Evolutionary conservation across 106 monocot species (phyloP).

Genomic region (Allium fistulosum): DNA sequence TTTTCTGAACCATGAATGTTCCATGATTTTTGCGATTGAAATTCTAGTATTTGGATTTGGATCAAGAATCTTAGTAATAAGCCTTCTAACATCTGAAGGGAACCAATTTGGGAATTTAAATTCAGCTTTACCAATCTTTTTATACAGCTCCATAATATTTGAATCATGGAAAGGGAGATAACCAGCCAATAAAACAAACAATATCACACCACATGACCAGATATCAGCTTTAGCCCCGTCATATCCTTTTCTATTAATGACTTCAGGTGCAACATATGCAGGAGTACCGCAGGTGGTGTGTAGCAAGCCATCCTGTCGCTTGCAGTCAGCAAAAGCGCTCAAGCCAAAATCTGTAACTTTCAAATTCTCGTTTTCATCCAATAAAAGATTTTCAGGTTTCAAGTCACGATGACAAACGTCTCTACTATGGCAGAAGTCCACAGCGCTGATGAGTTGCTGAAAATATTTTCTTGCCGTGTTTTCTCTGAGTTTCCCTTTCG

Average conservation of each 20-base stretch:
- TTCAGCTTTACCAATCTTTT: constrained; percentile 32
- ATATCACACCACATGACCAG: constrained; percentile 33
- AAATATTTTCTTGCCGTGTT: constrained; percentile 10
- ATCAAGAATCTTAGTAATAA: constrained; percentile 27
- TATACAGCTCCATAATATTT: constrained; percentile 39
- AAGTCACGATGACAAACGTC: constrained; percentile 12
- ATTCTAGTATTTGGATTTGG: constrained; percentile 36
- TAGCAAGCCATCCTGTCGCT: constrained; percentile 14
- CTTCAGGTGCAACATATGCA: constrained; percentile 18
- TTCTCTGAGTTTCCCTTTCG: constrained; percentile 12
- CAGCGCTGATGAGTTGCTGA: constrained; percentile 13
- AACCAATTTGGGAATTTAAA: constrained; percentile 39
- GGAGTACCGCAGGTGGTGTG: constrained; percentile 16
- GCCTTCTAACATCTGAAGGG: constrained; percentile 24
- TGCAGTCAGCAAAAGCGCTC: constrained; percentile 15
- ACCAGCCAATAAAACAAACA: constrained; percentile 45
- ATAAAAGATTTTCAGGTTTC: constrained; percentile 14
- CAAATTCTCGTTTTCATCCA: constrained; percentile 11
- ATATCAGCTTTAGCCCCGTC: constrained; percentile 12
- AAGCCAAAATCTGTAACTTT: constrained; percentile 16
- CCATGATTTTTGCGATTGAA: constrained; percentile 28
- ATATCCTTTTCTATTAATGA: constrained; percentile 15
- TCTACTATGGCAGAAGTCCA: constrained; percentile 14
- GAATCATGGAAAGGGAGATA: constrained; percentile 41
- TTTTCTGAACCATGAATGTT: constrained; percentile 32